Base-by-base conservation (phyloP, 768 basidiomycete species). In the Mycena indigotica region DNA sequence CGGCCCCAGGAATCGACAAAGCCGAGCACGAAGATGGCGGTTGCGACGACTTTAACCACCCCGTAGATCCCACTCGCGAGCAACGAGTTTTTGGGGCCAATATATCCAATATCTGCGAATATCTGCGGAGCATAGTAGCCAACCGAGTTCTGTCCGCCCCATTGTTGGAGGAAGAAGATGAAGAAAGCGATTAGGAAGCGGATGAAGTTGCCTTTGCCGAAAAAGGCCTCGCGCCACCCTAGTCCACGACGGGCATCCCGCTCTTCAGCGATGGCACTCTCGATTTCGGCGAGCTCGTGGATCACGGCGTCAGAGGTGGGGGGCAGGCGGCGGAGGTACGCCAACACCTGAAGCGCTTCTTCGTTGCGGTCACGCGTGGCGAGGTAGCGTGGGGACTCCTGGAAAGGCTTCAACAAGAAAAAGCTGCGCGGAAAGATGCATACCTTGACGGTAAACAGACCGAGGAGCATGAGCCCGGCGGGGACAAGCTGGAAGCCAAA, bases 301-400 rank as follows among this genome's bases (percentile, higher is more conserved):
- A 82, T 72, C 21, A 89, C 73, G 0, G 58, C 69, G n/a, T 75
- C 72, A 12, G 83, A 81, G 58, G 75, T 72, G 5, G 62, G 52
- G 1, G 69, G 55, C 28, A 78, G 74, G 35, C 69, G 77, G 30
- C 89, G 86, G 23, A 89, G 76, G 64, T 85, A 87, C 0, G 89
- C 85, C 8, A 91, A 77, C 67, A 84, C 88, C 2, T 49, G 50
- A 5, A 85, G 57, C 1, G 87, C 88, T 44, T 87, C 79, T 0
- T 81, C 71, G 16, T 66, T 66, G 38, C 78, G 79, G 23, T 79
- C 87, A 25, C 84, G 81, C 16, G 85, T 86, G 1, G 87, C 87
- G 12, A 92, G 77, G 83, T 84, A 91, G 52, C 88, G 84, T 2
- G 89, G 89, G 0, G 89, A 91, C 70, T 91, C 90, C 80, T 85